Evolutionary conservation across 257 asterid species (phyloP).

Genomic region (Capsicum baccatum): DNA sequence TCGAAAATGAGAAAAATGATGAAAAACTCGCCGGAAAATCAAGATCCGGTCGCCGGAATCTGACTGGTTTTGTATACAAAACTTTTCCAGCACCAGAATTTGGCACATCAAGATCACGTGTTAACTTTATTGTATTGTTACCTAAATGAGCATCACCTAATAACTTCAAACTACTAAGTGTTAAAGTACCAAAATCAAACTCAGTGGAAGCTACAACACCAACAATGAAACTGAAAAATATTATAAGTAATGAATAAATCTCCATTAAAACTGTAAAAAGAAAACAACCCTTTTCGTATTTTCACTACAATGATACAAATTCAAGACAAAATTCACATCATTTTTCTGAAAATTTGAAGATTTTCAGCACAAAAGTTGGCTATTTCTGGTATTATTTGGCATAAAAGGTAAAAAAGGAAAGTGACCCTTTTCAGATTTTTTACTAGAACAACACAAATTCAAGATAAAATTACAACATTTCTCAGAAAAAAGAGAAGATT

Average conservation of each 20-base stretch:
- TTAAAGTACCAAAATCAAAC: conserved; percentile 64
- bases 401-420: too few species aligned
- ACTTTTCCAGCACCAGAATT: conserved; percentile 78
- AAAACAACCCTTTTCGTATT: not conserved
- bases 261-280: conserved; percentile 28
- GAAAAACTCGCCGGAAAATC: conserved; percentile 59
- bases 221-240: conserved; percentile 29
- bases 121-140: conserved; percentile 66
- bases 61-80: conserved; percentile 64
- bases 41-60: conserved; percentile 55
- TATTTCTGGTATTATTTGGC: too few species aligned
- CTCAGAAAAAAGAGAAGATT: too few species aligned
- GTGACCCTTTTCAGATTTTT: not conserved
- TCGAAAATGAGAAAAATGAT: conserved; percentile 73
- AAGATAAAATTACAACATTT: not conserved
- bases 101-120: conserved; percentile 72
- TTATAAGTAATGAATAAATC: not conserved
- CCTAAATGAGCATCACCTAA: conserved; percentile 81
- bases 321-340: not conserved
- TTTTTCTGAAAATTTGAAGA: not conserved
- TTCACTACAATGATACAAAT: not conserved
- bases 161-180: conserved; percentile 64
- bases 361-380: too few species aligned
- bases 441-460: not conserved
- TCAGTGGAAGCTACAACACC: conserved; percentile 33